phyloP scores from a whole-genome alignment of 257 asterid genomes.

The Paraleonurus japonicus region DNA sequence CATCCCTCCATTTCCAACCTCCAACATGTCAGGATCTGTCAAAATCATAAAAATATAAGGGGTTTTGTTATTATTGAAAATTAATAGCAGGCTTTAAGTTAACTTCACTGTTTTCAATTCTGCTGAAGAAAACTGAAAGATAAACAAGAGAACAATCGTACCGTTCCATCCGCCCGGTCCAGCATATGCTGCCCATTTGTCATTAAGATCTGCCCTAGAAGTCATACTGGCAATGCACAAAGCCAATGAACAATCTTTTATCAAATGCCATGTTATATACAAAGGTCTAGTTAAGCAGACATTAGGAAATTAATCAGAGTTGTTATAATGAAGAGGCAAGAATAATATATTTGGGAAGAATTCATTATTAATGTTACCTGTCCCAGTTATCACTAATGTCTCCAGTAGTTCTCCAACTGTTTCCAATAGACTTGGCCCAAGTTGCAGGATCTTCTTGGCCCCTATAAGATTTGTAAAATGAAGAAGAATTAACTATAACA shows the following conservation, averaged over 20 bases:
- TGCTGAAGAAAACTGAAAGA: neutral
- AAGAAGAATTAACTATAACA: neutral
- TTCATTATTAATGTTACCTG: too few species aligned
- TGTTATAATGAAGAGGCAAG: too few species aligned
- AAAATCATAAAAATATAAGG: neutral
- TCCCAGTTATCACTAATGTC: slow-evolving; percentile 78
- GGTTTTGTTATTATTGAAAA: too few species aligned
- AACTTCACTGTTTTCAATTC: too few species aligned
- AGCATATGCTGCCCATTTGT: slow-evolving; percentile 83
- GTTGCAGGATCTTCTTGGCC: slow-evolving; percentile 94
- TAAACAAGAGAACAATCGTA: slow-evolving; percentile 13
- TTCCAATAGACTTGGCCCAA: slow-evolving; percentile 77
- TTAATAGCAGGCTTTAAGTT: too few species aligned
- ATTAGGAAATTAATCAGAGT: too few species aligned
- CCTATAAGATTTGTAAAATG: slow-evolving; percentile 42
- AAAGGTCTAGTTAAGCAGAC: too few species aligned
- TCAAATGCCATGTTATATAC: neutral
- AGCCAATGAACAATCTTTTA: neutral
- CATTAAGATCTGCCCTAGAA: slow-evolving; percentile 77
- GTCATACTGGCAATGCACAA: slow-evolving; percentile 55
- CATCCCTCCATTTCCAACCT: slow-evolving; percentile 99
- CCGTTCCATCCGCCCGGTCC: slow-evolving; percentile 99
- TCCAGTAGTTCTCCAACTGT: slow-evolving; percentile 98
- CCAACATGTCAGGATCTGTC: slow-evolving; percentile 97
- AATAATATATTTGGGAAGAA: too few species aligned